Evolutionary conservation across 2,329 filamentous ascomycete species (phyloP).

Genomic region (Stagonosporopsis chrysanthemi): DNA sequence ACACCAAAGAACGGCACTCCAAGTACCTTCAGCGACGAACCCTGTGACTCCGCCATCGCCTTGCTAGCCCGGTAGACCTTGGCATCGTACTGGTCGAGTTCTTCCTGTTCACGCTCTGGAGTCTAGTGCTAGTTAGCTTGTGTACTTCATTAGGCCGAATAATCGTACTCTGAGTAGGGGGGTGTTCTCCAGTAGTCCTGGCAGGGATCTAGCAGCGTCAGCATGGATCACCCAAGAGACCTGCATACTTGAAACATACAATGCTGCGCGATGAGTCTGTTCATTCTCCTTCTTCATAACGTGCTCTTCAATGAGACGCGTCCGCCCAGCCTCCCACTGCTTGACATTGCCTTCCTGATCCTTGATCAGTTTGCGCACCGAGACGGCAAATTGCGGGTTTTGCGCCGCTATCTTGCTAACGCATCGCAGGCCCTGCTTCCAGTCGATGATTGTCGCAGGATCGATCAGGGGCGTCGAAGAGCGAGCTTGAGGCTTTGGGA

Average conservation of each 20-base stretch:
- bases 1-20: constrained; percentile 50
- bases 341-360: constrained; percentile 69
- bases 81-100: constrained; percentile 65
- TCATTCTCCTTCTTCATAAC: constrained; percentile 60
- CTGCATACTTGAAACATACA: constrained; percentile 52
- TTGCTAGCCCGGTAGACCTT: constrained; percentile 68
- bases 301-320: constrained; percentile 61
- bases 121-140: constrained; percentile 40
- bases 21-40: constrained; percentile 61
- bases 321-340: constrained; percentile 65
- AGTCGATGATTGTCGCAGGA: constrained; percentile 57
- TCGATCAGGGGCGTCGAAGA: constrained; percentile 48
- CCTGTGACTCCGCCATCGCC: constrained; percentile 67
- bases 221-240: neutral
- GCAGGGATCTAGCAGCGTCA: constrained; percentile 34
- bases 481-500: constrained; percentile 24
- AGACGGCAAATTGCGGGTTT: constrained; percentile 52
- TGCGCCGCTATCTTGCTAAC: constrained; percentile 56
- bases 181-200: constrained; percentile 35
- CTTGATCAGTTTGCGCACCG: constrained; percentile 62
- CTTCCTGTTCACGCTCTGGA: constrained; percentile 59
- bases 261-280: constrained; percentile 61
- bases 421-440: constrained; percentile 56
- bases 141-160: neutral
- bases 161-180: constrained; percentile 33